These are phyloP conservation scores for Boletus reticuloceps DNA, from an alignment of 768 basidiomycete genomes.

Conservation along the genomic window DNA sequence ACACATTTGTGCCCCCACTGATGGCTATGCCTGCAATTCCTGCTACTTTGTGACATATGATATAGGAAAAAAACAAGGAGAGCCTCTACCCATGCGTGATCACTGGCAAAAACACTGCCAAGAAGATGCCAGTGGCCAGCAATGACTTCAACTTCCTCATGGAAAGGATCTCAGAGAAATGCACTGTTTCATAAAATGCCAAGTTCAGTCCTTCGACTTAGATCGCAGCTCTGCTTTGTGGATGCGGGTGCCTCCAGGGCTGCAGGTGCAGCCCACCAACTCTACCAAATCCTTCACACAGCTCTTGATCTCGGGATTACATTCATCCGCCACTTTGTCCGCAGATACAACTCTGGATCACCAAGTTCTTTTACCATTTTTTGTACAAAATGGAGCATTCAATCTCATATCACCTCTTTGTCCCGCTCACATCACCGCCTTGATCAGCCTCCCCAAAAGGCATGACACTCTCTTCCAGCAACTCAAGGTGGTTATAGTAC, in stretches of 20 bases:
- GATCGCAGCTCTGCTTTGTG: background rate
- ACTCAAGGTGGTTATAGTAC: no score
- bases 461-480: no score
- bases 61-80: background rate
- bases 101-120: background rate
- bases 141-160: background rate
- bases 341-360: no score
- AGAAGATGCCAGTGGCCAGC: no score
- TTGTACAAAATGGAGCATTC: no score
- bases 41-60: background rate
- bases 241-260: background rate
- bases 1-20: background rate
- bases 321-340: no score
- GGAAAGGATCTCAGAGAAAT: background rate
- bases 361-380: no score
- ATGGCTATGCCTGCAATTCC: background rate
- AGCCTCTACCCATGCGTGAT: background rate
- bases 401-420: no score
- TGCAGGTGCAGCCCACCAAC: background rate
- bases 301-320: no score
- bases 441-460: no score
- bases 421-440: no score
- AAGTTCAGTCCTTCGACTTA: background rate
- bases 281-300: background rate
- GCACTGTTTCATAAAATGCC: background rate